Evolutionary conservation across 2,329 filamentous ascomycete species (phyloP).

Genomic region (Hymenoscyphus linearis): DNA sequence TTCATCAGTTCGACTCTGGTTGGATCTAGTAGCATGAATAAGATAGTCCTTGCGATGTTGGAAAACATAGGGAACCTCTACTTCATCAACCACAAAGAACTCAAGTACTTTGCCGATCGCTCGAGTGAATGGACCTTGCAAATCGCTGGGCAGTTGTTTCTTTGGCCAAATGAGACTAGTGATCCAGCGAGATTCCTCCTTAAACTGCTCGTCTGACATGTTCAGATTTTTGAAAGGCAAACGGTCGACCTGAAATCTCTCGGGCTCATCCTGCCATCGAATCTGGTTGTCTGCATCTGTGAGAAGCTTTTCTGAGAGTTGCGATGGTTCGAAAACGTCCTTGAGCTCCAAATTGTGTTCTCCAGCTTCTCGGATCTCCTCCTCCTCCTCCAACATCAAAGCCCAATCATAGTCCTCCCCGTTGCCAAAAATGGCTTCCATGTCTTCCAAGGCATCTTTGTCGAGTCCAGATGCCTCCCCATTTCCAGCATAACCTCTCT

Average conservation of each 20-base stretch:
- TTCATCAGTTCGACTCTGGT: slow-evolving; percentile 60
- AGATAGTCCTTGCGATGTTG: slow-evolving; percentile 98
- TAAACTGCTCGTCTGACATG: slow-evolving; percentile 77
- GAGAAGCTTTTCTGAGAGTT: slow-evolving; percentile 87
- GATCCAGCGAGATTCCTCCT: slow-evolving; percentile 89
- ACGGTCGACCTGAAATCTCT: slow-evolving; percentile 88
- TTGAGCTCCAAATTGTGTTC: slow-evolving; percentile 88
- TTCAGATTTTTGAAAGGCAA: slow-evolving; percentile 81
- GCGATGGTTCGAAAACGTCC: slow-evolving; percentile 95
- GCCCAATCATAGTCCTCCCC: slow-evolving; percentile 96
- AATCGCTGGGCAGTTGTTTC: slow-evolving; percentile 60
- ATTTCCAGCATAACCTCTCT: slow-evolving; percentile 62
- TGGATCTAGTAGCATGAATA: slow-evolving; percentile 74
- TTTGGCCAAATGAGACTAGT: slow-evolving; percentile 84
- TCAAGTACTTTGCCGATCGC: slow-evolving; percentile 89
- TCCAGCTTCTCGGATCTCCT: slow-evolving; percentile 71
- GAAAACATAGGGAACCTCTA: slow-evolving; percentile 96
- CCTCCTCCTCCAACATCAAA: slow-evolving; percentile 79
- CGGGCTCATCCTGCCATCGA: slow-evolving; percentile 81
- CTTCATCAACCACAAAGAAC: slow-evolving; percentile 90
- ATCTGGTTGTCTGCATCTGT: slow-evolving; percentile 95
- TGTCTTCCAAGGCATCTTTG: slow-evolving; percentile 89
- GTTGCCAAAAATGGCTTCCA: slow-evolving; percentile 93
- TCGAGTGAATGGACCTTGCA: slow-evolving; percentile 78
- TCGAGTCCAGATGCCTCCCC: slow-evolving; percentile 82